A percentile compares a stretch with the other conserved stretches of the same genome.
Evolutionary conservation across 495 filamentous ascomycete genomes (phyloP).

Genomic region (Diplogelasinospora grovesii): DNA sequence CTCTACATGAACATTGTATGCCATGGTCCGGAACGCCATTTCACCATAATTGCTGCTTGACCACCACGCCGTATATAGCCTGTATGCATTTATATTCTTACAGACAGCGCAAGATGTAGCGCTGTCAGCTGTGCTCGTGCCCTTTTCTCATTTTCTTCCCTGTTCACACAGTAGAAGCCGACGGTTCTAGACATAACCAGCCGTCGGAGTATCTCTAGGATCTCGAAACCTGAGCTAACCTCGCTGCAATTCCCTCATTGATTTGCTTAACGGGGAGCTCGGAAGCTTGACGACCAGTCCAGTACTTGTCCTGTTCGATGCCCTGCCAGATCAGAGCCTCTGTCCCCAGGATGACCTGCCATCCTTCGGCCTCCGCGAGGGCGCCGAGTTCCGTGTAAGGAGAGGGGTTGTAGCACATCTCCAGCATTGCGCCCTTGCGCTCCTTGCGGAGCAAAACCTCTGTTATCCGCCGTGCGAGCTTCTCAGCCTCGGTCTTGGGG

Average conservation of each 20-base stretch:
- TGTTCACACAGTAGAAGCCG: too few relatives aligned
- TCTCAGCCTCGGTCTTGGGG: constrained; percentile 55
- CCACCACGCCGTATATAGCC: too few relatives aligned
- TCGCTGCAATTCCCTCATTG: constrained; percentile 43
- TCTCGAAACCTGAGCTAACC: constrained; percentile 17
- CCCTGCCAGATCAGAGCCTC: constrained; percentile 74
- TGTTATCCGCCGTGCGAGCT: constrained; percentile 46
- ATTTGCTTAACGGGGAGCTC: constrained; percentile 49
- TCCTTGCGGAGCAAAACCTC: constrained; percentile 47
- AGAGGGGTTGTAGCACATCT: constrained; percentile 74
- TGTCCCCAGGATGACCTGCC: constrained; percentile 62
- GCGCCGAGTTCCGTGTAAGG: constrained; percentile 58
- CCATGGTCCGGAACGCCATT: too few relatives aligned
- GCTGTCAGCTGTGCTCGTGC: too few relatives aligned
- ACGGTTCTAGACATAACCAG: too few relatives aligned
- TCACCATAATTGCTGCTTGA: too few relatives aligned
- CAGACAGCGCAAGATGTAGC: too few relatives aligned
- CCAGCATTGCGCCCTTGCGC: constrained; percentile 58
- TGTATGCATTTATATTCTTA: too few relatives aligned
- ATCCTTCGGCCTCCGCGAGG: constrained; percentile 50
- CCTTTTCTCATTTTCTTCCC: too few relatives aligned
- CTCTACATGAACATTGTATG: background rate
- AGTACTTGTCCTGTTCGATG: constrained; percentile 60
- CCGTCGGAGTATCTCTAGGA: too few relatives aligned
- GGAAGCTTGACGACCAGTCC: constrained; percentile 50